A percentile compares a stretch with the other conserved stretches of the same genome.
Conservation (phyloP, 306 rosid species). For the Sicyos baderoa region DNA sequence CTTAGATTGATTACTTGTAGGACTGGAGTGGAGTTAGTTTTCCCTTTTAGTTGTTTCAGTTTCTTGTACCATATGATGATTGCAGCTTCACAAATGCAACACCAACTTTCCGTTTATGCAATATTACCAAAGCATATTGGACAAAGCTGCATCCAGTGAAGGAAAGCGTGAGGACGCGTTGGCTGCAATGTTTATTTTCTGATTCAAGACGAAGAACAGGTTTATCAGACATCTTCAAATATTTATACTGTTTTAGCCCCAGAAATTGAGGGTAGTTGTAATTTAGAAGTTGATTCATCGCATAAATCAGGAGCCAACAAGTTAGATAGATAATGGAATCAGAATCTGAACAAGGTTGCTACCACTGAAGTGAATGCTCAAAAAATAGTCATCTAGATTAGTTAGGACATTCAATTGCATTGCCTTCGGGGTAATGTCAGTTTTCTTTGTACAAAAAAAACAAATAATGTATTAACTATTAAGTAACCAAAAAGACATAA, state of each 20-base stretch:
- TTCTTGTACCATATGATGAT: not conserved
- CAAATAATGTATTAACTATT: too few species aligned
- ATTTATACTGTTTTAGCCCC: not conserved
- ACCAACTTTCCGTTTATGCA: conserved; percentile 49
- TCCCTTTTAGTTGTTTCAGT: not conserved
- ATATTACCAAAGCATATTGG: conserved; percentile 66
- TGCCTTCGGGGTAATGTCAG: not conserved
- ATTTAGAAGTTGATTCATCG: not conserved
- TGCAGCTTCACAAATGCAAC: conserved; percentile 59
- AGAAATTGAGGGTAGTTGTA: not conserved
- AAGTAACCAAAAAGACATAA: too few species aligned
- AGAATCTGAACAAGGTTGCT: too few species aligned
- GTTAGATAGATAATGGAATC: too few species aligned
- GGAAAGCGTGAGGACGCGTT: not conserved
- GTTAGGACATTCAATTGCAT: not conserved
- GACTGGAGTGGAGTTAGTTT: not conserved
- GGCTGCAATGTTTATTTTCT: too few species aligned
- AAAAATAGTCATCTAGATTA: conserved; percentile 1
- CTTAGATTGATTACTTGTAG: not conserved
- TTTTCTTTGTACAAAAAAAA: not conserved
- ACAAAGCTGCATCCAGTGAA: conserved; percentile 63
- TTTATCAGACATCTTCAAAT: not conserved
- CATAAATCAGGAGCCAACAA: not conserved
- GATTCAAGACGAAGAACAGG: not conserved
- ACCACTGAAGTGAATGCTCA: not conserved